Evolutionary conservation across 805 yeast species (phyloP).

Genomic region (Candida tammaniensis): DNA sequence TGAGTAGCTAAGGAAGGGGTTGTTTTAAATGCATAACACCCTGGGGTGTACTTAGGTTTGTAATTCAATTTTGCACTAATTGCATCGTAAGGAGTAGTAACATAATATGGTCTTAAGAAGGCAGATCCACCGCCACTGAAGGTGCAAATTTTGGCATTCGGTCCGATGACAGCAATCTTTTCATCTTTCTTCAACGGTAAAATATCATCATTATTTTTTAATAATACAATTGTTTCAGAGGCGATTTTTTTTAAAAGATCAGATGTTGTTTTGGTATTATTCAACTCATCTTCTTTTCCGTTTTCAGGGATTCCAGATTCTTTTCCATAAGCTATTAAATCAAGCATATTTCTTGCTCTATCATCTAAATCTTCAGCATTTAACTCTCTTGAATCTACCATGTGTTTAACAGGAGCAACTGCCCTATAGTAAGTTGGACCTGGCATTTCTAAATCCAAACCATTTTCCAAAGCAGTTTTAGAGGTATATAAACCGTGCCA

Average conservation of each 20-base stretch:
- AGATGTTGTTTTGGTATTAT: conserved; percentile 24
- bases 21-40: conserved; percentile 27
- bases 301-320: conserved; percentile 20
- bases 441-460: conserved; percentile 35
- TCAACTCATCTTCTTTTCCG: conserved; percentile 19
- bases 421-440: conserved; percentile 27
- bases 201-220: conserved; percentile 24
- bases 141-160: conserved; percentile 27
- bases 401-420: conserved; percentile 17
- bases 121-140: conserved; percentile 37
- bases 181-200: conserved; percentile 31
- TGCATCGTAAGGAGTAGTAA: conserved; percentile 24
- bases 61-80: conserved; percentile 15
- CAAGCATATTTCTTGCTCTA: conserved; percentile 25
- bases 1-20: conserved; percentile 26
- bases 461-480: conserved; percentile 24
- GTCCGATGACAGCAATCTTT: conserved; percentile 30
- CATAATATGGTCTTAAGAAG: conserved; percentile 23
- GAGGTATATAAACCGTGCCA: conserved; percentile 31
- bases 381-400: conserved; percentile 25
- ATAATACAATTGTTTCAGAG: conserved; percentile 25
- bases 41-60: conserved; percentile 25
- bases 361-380: conserved; percentile 24
- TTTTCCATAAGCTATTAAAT: conserved; percentile 22
- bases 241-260: conserved; percentile 20